phyloP scores from a whole-genome alignment of 2,329 filamentous ascomycete genomes.

The Fusarium pininemorale region DNA sequence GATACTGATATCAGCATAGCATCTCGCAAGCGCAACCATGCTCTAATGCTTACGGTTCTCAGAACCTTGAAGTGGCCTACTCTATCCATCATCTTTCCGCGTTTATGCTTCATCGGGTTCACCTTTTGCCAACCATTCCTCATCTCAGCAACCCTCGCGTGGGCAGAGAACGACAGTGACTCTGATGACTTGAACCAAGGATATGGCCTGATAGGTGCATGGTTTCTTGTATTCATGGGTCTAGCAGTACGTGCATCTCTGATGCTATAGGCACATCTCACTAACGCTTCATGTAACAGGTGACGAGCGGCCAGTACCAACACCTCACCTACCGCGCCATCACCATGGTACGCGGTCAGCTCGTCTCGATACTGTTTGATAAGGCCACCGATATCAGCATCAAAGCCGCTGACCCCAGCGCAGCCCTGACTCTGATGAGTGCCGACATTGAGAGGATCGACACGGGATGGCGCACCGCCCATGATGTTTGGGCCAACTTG shows the following conservation, averaged over 20 bases:
- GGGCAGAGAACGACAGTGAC: neutral
- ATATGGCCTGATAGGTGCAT: slow-evolving; percentile 34
- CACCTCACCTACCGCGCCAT: slow-evolving; percentile 41
- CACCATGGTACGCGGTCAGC: slow-evolving; percentile 44
- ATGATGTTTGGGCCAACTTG: slow-evolving; percentile 53
- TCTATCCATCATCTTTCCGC: slow-evolving; percentile 16
- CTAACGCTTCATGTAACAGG: slow-evolving; percentile 1
- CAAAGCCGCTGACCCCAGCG: slow-evolving; percentile 46
- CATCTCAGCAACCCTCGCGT: slow-evolving; percentile 20
- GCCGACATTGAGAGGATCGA: slow-evolving; percentile 55
- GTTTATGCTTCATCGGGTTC: slow-evolving; percentile 31
- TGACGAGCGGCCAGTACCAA: slow-evolving; percentile 18
- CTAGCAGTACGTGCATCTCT: neutral
- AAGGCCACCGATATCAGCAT: slow-evolving; percentile 43
- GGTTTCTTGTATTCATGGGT: slow-evolving; percentile 30
- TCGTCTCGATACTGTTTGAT: slow-evolving; percentile 42
- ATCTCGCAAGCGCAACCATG: neutral
- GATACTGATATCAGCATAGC: slow-evolving; percentile 4
- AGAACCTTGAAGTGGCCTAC: slow-evolving; percentile 13
- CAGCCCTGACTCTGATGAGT: slow-evolving; percentile 56
- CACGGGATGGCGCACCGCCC: slow-evolving; percentile 47
- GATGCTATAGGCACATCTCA: rapidly evolving
- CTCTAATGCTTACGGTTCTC: slow-evolving; percentile 9
- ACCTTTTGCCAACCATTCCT: slow-evolving; percentile 35
- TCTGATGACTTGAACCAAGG: slow-evolving; percentile 21